Evolutionary conservation across 2,329 filamentous ascomycete species (phyloP), one percentile per base, ranked within the genome.

Genomic region (Diatrype stigma): DNA sequence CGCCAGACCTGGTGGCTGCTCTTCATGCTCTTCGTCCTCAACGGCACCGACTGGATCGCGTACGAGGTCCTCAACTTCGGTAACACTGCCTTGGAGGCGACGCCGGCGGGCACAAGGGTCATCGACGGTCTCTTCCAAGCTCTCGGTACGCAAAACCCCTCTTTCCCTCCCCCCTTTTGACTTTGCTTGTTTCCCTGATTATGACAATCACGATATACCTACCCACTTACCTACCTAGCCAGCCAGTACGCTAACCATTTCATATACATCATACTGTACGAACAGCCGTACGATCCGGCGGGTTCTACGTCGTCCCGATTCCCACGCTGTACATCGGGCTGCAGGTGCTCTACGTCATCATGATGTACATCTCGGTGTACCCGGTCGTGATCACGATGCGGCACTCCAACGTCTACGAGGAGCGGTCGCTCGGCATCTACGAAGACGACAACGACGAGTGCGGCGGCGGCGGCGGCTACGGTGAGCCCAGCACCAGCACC

Each of bases 101-200:
- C 86, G 14, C 76, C 81, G 0, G 60, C 71, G 0, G 75, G 76
- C 0, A 76, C 78, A 16, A 76, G 84, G 1, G 70, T 84, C 4
- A 69, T 88, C 21, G 84, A 85, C 56, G 85, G 84, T 0, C 70
- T 87, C 3, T 89, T 88, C 59, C 82, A 86, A 61, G 81, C 81
- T 2, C 63, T 82, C 12, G 74, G 76, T 78, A 67, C 52, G 73
- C 63, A 14, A 34, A 7, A 34, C 30, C 30, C 30, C 14, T 34
- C 30, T 7, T 14, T 34, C 30, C 14, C 30, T 34, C 14, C 30
- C 30, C 30, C 14, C 14, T 34, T 7, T 34, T 34, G 14, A 60
- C 61, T 11, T 47, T 10, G 40, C 38, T 32, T 12, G 16, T 19
- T 21, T 22, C 30, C n/a, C n/a, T n/a, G n/a, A n/a, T n/a, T n/a